Percentiles rank a stretch among this genome's conserved stretches.
Conservation (phyloP, 1,284 basidiomycete species). For the Irpex rosettiformis region DNA sequence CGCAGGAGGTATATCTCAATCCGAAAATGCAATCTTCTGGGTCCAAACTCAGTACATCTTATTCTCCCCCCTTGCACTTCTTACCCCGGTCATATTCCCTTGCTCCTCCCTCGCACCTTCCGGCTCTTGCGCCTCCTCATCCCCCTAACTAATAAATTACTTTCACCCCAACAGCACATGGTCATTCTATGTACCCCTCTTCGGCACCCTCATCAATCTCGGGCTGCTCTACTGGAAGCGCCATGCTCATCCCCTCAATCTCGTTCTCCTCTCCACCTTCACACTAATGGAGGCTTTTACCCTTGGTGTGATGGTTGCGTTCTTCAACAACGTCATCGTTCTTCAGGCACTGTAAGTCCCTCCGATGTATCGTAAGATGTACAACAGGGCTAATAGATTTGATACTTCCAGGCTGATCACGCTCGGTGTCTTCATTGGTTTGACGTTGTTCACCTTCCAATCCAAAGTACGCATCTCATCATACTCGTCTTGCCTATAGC, state of each 20-base stretch:
- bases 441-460: conserved; percentile 85
- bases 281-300: conserved; percentile 80
- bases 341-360: conserved; percentile 80
- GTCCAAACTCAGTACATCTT: conserved; percentile 60
- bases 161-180: conserved; percentile 45
- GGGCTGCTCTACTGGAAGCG: conserved; percentile 85
- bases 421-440: conserved; percentile 80
- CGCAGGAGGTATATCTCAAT: conserved; percentile 63
- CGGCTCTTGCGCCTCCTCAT: background rate
- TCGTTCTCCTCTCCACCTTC: conserved; percentile 74
- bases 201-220: conserved; percentile 73
- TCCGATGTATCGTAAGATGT: no score
- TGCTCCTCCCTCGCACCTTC: background rate
- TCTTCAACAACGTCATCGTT: conserved; percentile 75
- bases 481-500: background rate
- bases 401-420: conserved; percentile 77
- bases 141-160: background rate
- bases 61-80: conserved; percentile 3
- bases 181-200: conserved; percentile 72
- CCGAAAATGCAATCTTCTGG: conserved; percentile 55
- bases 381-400: no score
- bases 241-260: conserved; percentile 80
- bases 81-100: no score
- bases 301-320: conserved; percentile 75
- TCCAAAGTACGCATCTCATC: conserved; percentile 51